phyloP scores from a whole-genome alignment of 441 rosid genomes.

The Aquilaria agallochum region DNA sequence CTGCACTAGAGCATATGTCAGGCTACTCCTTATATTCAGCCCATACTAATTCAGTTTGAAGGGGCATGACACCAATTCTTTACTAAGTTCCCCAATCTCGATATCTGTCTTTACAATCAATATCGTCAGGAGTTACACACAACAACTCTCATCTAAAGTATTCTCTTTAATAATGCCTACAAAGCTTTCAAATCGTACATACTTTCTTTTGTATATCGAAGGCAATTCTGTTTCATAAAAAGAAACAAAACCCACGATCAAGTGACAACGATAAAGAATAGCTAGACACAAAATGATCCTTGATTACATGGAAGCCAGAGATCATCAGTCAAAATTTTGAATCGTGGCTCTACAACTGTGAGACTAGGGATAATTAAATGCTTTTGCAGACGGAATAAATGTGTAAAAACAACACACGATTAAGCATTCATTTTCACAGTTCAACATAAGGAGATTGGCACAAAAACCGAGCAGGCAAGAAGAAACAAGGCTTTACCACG shows the following conservation, averaged over 20 bases:
- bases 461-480: too few species aligned
- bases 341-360: not conserved
- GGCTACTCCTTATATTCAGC: constrained; percentile 47
- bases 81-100: constrained; percentile 49
- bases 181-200: constrained; percentile 15
- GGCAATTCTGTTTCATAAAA: not conserved
- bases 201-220: constrained; percentile 37
- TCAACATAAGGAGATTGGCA: too few species aligned
- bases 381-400: too few species aligned
- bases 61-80: constrained; percentile 23
- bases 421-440: too few species aligned
- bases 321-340: constrained; percentile 35
- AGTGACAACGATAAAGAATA: constrained; percentile 1
- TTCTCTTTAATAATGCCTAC: constrained; percentile 57
- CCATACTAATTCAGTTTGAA: constrained; percentile 46
- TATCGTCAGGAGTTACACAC: constrained; percentile 51
- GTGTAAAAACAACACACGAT: too few species aligned
- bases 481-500: too few species aligned
- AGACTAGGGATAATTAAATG: too few species aligned
- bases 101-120: constrained; percentile 45
- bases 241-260: constrained; percentile 10
- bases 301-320: constrained; percentile 51
- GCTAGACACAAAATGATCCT: constrained; percentile 7
- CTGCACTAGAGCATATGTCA: constrained; percentile 28
- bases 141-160: constrained; percentile 45